Evolutionary conservation across 345 rosid genomes (phyloP).

Genomic region (Erodium maritimum): DNA sequence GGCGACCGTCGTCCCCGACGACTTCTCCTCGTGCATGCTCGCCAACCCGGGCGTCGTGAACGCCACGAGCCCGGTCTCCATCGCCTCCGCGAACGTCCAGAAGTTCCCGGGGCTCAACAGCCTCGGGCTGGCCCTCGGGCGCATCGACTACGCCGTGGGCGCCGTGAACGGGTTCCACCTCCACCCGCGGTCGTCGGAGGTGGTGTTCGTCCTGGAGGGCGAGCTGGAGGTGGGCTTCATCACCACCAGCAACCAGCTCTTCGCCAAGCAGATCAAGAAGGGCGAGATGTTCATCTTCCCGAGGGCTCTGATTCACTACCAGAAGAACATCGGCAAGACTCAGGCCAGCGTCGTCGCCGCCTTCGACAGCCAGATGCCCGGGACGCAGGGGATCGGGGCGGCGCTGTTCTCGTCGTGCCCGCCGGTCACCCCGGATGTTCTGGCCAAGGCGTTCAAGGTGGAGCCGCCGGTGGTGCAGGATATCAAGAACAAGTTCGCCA

Average conservation of each 20-base stretch:
- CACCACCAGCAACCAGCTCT: conserved; percentile 16
- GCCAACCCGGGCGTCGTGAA: conserved; percentile 12
- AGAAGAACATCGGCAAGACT: conserved; percentile 12
- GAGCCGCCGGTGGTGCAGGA: conserved; percentile 10
- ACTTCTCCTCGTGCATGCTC: conserved; percentile 13
- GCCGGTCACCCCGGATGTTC: conserved; percentile 13
- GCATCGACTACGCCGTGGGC: conserved; percentile 19
- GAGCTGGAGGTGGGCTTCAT: conserved; percentile 18
- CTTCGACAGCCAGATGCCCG: conserved; percentile 22
- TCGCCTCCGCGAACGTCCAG: conserved; percentile 12
- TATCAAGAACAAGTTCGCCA: conserved; percentile 16
- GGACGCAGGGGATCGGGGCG: conserved; percentile 14
- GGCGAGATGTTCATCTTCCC: conserved; percentile 11
- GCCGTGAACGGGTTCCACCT: conserved; percentile 21
- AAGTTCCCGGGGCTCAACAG: conserved; percentile 22
- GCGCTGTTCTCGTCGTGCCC: conserved; percentile 17
- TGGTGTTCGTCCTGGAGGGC: conserved; percentile 17
- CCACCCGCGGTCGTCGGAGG: conserved; percentile 23
- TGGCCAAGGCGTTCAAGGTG: conserved; percentile 16
- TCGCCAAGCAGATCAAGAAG: conserved; percentile 8
- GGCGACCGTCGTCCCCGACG: conserved; percentile 3
- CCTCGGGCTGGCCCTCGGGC: conserved; percentile 16
- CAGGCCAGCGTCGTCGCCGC: conserved; percentile 16
- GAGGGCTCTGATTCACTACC: conserved; percentile 13
- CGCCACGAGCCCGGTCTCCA: conserved; percentile 8